These are phyloP conservation scores for Neonectria sp. DNA, from an alignment of 2,329 filamentous ascomycete genomes.

Conservation along the genomic window DNA sequence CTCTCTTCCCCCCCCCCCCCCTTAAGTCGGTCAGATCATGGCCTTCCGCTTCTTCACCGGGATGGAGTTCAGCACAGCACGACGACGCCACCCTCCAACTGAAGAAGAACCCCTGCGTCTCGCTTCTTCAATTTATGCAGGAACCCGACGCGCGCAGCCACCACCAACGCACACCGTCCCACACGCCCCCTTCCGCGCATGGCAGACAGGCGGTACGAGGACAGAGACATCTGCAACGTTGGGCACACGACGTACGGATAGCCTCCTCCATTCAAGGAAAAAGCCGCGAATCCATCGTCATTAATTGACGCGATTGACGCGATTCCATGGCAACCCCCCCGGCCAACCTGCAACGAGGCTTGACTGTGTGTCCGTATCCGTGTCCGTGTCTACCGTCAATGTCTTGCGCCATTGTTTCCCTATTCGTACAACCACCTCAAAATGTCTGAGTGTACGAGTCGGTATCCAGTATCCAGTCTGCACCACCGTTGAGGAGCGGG, in stretches of 20 bases:
- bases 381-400: background rate
- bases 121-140: conserved; percentile 42
- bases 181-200: background rate
- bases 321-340: background rate
- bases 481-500: conserved; percentile 21
- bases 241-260: background rate
- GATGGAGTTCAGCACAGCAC: conserved; percentile 18
- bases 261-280: background rate
- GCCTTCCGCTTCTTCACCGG: conserved; percentile 8
- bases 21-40: conserved; percentile 30
- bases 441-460: background rate
- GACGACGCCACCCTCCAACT: conserved; percentile 18
- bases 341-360: background rate
- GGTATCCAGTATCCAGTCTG: background rate
- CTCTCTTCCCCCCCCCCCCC: conserved; percentile 6
- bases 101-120: conserved; percentile 37
- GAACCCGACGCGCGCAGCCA: conserved; percentile 41
- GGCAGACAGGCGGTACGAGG: background rate
- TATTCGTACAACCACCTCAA: background rate
- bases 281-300: background rate
- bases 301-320: conserved; percentile 4
- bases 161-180: conserved; percentile 21
- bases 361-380: background rate
- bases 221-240: conserved; percentile 9
- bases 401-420: conserved; percentile 12